Percentiles rank a stretch among this genome's conserved stretches.
Evolutionary conservation across 1,284 basidiomycete genomes (phyloP).

Genomic region (Ganoderma leucocontextum): DNA sequence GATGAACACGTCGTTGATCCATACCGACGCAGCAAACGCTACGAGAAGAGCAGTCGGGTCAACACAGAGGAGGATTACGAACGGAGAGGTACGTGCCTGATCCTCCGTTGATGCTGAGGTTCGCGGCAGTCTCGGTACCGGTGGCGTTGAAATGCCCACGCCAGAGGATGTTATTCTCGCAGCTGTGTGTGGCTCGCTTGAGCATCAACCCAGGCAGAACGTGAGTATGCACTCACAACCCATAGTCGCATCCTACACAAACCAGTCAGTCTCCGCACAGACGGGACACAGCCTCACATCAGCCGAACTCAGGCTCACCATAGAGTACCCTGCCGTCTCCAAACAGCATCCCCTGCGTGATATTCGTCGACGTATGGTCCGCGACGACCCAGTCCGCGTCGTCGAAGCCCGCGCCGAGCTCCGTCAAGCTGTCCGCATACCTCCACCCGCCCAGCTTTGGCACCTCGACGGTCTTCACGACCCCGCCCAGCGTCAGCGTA

Average conservation of each 20-base stretch:
- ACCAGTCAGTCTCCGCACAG: neutral
- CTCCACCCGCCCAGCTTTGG: constrained; percentile 68
- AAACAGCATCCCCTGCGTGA: constrained; percentile 71
- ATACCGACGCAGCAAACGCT: constrained; percentile 83
- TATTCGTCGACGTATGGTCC: constrained; percentile 77
- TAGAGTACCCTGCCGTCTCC: constrained; percentile 79
- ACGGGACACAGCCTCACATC: neutral
- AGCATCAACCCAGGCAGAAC: neutral
- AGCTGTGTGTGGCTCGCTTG: constrained; percentile 52
- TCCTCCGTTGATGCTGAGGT: constrained; percentile 82
- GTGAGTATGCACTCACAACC: constrained; percentile 61
- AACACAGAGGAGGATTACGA: neutral
- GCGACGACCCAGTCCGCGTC: constrained; percentile 73
- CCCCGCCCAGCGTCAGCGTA: constrained; percentile 30
- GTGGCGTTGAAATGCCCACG: constrained; percentile 78
- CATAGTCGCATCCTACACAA: constrained; percentile 72
- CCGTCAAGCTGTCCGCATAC: constrained; percentile 77
- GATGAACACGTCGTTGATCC: constrained; percentile 80
- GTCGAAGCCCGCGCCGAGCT: constrained; percentile 61
- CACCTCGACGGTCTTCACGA: constrained; percentile 34
- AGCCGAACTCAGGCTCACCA: constrained; percentile 40
- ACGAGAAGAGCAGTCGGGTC: neutral
- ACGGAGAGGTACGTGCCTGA: constrained; percentile 55
- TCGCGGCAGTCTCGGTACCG: constrained; percentile 65
- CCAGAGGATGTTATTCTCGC: constrained; percentile 83